Base-by-base conservation (phyloP, 352 stramenopile genomes). In the Phytophthora europaea region DNA sequence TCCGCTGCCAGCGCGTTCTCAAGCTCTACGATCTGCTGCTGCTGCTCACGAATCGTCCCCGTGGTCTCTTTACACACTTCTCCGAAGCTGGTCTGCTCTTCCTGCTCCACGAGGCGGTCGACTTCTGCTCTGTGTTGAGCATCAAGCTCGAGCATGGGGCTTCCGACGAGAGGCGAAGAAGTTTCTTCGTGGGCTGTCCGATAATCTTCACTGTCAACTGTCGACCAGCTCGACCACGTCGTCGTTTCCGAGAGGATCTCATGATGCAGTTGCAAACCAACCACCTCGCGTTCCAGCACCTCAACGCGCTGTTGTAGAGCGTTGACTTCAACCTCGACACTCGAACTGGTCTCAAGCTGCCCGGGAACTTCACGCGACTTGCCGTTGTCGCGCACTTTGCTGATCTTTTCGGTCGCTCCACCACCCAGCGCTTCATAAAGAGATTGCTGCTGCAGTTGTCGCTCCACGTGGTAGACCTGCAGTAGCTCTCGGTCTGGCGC, bases 281-380 rank as follows among this genome's bases (percentile, higher is more conserved):
- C 56, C 36, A 79, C 23, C 18, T 79, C 67, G 45, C 28, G 61
- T 47, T 80, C 69, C 20, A 80, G 36, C n/a, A 65, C 26, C 28
- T 72, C 69, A n/a, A 80, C 61, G 33, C 73, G 73, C 48, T 54
- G 34, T 36, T 58, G 48, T 10, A 79, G 38, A 67, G 45, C 52
- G 6, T 63, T 56, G 8, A 63, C 28, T 33, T 64, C 61, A 36
- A 33, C 4, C 13, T 60, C 18, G 4, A 40, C 22, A 36, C 47
- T 65, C n/a, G 20, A 56, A 57, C 13, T 50, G 4, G 23, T 31
- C 12, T 70, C 58, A 45, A 50, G 4, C 26, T 43, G 58, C 33
- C 51, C 45, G 16, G 43, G 20, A 36, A 50, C 22, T 23, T 67
- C 34, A 7, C 6, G 53, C 28, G 40, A 22, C 20, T 38, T 31